Percentiles rank a stretch among this genome's conserved stretches.
These are phyloP conservation scores for Bruguiera hainesii DNA, from an alignment of 441 rosid species.

Conservation along the genomic window DNA sequence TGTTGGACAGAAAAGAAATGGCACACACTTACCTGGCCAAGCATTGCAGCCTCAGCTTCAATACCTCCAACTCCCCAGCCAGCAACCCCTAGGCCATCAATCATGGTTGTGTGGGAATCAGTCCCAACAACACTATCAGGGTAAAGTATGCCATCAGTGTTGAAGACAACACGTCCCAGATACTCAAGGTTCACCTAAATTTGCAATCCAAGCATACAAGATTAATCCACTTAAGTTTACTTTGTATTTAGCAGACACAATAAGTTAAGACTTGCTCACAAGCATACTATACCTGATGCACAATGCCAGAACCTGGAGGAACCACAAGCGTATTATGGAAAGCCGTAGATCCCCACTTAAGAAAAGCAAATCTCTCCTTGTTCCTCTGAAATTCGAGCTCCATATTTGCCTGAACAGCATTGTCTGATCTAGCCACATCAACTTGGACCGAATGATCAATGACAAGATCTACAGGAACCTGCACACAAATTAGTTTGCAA, in stretches of 20 bases:
- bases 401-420: slow-evolving; percentile 96
- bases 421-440: slow-evolving; percentile 91
- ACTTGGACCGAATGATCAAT: slow-evolving; percentile 99
- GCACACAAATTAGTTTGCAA: slow-evolving; percentile 21
- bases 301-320: slow-evolving; percentile 99
- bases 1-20: no score
- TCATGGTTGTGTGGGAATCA: slow-evolving; percentile 99
- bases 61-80: slow-evolving; percentile 99
- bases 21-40: slow-evolving; percentile 72
- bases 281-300: slow-evolving; percentile 71
- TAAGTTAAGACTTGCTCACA: background rate
- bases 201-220: slow-evolving; percentile 17
- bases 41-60: slow-evolving; percentile 98
- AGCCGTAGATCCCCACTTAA: slow-evolving; percentile 95
- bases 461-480: slow-evolving; percentile 99
- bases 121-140: slow-evolving; percentile 99
- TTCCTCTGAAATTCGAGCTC: slow-evolving; percentile 94
- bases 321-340: slow-evolving; percentile 98
- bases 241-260: slow-evolving; percentile 7
- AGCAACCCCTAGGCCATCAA: slow-evolving; percentile 98
- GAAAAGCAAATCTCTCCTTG: slow-evolving; percentile 97
- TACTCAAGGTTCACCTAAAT: slow-evolving; percentile 96
- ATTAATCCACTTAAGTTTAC: slow-evolving; percentile 1
- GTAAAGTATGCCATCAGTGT: slow-evolving; percentile 66
- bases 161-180: slow-evolving; percentile 96